These are phyloP conservation scores for Camellia oleifera DNA, from an alignment of 179 eudicot species.

Conservation along the genomic window DNA sequence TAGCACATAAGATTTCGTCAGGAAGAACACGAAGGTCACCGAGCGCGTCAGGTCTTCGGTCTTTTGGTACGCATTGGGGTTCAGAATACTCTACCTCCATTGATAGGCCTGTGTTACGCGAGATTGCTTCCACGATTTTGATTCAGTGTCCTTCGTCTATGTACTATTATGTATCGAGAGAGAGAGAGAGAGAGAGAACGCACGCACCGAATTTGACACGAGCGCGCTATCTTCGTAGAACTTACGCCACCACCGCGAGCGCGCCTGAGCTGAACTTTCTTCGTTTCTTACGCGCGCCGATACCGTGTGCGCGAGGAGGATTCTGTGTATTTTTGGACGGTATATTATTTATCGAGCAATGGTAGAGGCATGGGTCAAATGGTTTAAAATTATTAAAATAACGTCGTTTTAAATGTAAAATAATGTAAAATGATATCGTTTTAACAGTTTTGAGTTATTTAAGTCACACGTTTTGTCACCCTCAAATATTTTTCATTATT, in stretches of 20 bases:
- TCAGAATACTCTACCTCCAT: constrained; percentile 27
- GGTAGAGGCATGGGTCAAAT: too few species aligned
- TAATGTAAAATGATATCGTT: too few species aligned
- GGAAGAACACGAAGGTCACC: constrained; percentile 70
- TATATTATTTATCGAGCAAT: too few species aligned
- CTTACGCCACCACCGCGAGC: not conserved
- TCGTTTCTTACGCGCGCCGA: constrained; percentile 15
- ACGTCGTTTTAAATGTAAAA: too few species aligned
- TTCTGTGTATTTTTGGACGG: not conserved
- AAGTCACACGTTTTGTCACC: too few species aligned
- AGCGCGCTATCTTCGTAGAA: constrained; percentile 12
- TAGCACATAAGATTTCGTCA: constrained; percentile 61
- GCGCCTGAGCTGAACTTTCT: not conserved
- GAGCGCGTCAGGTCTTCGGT: constrained; percentile 73
- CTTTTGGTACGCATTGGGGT: constrained; percentile 22
- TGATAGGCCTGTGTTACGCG: not conserved
- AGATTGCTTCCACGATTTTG: not conserved
- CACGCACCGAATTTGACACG: not conserved
- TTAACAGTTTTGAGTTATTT: too few species aligned
- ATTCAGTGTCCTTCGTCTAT: not conserved
- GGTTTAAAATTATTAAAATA: too few species aligned
- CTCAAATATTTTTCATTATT: too few species aligned
- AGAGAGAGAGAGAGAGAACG: not conserved
- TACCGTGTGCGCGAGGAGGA: constrained; percentile 5
- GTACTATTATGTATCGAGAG: not conserved